These are phyloP conservation scores for Camelina hispida DNA, from an alignment of 345 rosid species.

Conservation along the genomic window DNA sequence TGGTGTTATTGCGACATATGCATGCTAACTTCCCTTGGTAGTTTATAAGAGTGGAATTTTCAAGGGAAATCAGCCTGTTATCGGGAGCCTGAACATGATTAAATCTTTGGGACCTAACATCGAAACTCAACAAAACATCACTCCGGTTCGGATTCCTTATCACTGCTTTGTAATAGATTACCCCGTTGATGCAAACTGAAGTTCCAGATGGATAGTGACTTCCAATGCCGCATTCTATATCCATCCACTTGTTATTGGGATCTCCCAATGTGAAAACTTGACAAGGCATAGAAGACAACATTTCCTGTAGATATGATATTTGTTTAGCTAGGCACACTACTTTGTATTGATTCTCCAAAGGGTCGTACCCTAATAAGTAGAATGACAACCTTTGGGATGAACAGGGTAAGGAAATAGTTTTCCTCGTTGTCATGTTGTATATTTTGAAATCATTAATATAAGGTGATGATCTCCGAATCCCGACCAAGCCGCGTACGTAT, in stretches of 20 bases:
- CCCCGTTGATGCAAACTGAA: slow-evolving; percentile 7
- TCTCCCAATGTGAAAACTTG: slow-evolving; percentile 13
- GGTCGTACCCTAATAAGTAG: slow-evolving; percentile 19
- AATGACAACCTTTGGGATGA: not conserved
- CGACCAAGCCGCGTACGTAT: slow-evolving; percentile 5
- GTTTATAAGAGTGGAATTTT: not conserved
- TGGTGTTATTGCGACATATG: not conserved
- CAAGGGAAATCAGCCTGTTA: accelerated
- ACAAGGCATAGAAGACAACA: not conserved
- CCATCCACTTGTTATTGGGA: not conserved
- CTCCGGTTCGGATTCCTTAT: not conserved
- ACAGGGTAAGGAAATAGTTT: not conserved
- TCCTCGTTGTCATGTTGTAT: slow-evolving; percentile 16
- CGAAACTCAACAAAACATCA: slow-evolving; percentile 11
- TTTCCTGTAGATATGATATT: not conserved
- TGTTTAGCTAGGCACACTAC: not conserved
- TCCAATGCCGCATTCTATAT: slow-evolving; percentile 22
- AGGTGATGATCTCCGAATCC: not conserved
- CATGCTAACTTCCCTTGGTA: slow-evolving; percentile 31
- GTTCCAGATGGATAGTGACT: not conserved
- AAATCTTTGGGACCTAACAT: not conserved
- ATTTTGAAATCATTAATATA: not conserved
- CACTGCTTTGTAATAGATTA: slow-evolving; percentile 12
- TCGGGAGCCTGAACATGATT: not conserved
- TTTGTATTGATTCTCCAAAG: slow-evolving; percentile 28